Evolutionary conservation across 2,329 filamentous ascomycete species (phyloP), one percentile per base, ranked within the genome.

Genomic region (Cordyceps militaris): DNA sequence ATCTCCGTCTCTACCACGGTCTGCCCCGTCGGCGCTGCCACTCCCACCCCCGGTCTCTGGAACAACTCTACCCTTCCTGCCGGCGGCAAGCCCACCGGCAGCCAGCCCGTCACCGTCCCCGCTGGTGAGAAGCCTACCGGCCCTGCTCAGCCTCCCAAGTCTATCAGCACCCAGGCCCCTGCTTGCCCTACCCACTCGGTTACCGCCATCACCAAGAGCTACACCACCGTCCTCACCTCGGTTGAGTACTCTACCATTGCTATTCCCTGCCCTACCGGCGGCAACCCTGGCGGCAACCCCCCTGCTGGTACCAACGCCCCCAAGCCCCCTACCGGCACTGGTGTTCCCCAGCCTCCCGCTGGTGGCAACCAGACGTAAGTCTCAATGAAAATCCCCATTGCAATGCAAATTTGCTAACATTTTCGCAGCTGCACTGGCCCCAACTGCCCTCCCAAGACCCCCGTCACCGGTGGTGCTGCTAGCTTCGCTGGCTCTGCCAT

Each of bases 151-250:
- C 36, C 36, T n/a, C n/a, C 36, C 49, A 30, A 30, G 44, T n/a
- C 43, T 11, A 50, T 13, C 38, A 50, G 30, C 47, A 26, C 42
- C 30, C n/a, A 32, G 19, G 51, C 59, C 26, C 55, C 60, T 8
- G 60, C 60, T 59, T 70, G 69, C 65, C 69, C 73, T 49, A 68
- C 66, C 67, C 64, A 64, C 70, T 75, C 74, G 49, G 74, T 80
- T 69, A 73, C 73, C 67, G 76, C 78, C 67, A 76, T 80, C 73
- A 79, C 78, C 69, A 81, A 79, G 74, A 76, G 71, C 63, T 74
- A 79, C 74, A 81, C 79, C 71, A 82, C 79, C 61, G 78, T 81
- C 66, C 68, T 80, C 69, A 79, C 78, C 66, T 76, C 75, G 46
- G 77, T 80, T 64, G 76, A 79, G 75, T 79, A 79, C 75, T 70